A percentile compares a stretch with the other conserved stretches of the same genome.
phyloP scores from a whole-genome alignment of 345 rosid species.

The Populus euphratica region DNA sequence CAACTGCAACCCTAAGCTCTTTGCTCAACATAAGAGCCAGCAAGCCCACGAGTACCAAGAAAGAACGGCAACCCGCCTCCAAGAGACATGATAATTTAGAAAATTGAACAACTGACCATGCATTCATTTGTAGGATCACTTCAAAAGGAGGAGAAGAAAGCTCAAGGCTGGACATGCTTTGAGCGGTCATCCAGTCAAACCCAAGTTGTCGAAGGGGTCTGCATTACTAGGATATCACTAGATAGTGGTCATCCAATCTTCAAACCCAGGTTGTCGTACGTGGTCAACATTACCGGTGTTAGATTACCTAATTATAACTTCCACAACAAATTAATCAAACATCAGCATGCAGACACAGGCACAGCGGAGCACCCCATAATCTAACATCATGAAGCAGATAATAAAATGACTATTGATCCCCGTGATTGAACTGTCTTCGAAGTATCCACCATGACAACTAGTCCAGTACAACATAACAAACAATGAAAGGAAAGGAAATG shows the following conservation, averaged over 20 bases:
- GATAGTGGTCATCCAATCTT: not conserved
- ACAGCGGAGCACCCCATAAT: not conserved
- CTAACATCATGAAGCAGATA: not conserved
- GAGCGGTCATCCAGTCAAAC: not conserved
- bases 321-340: not conserved
- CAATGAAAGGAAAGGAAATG: not conserved
- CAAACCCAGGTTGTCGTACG: too few species aligned
- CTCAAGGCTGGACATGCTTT: not conserved
- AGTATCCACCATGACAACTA: not conserved
- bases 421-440: not conserved
- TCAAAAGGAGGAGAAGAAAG: not conserved
- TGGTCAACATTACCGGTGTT: not conserved
- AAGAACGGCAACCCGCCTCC: constrained; percentile 70
- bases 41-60: constrained; percentile 75
- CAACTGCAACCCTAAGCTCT: constrained; percentile 35
- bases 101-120: not conserved
- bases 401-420: not conserved
- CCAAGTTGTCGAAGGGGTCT: not conserved
- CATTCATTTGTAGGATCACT: not conserved
- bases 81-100: not conserved
- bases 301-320: not conserved
- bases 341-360: not conserved
- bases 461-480: not conserved
- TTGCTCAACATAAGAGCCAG: constrained; percentile 86
- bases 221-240: not conserved